Percentiles rank a stretch among this genome's conserved stretches.
Evolutionary conservation across 768 basidiomycete genomes (phyloP).

Genomic region (Lyophyllum decastes): DNA sequence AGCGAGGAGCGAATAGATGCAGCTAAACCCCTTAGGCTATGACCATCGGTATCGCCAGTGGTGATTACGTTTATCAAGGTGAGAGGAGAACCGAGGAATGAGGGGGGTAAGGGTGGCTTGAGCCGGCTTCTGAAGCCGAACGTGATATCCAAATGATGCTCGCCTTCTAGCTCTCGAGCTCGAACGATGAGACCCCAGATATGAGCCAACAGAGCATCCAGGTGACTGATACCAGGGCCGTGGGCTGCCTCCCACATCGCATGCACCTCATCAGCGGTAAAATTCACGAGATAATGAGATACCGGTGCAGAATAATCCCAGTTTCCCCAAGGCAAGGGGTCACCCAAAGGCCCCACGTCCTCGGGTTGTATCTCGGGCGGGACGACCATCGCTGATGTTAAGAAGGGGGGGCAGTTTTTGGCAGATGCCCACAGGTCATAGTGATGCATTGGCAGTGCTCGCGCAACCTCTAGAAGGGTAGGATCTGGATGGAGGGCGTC

Average conservation of each 20-base stretch:
- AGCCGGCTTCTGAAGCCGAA: slow-evolving; percentile 27
- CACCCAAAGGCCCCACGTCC: slow-evolving; percentile 16
- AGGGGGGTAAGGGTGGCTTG: slow-evolving; percentile 22
- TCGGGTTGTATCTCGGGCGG: slow-evolving; percentile 16
- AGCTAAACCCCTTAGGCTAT: slow-evolving; percentile 21
- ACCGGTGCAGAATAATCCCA: slow-evolving; percentile 28
- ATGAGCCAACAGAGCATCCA: slow-evolving; percentile 37
- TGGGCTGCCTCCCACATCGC: slow-evolving; percentile 32
- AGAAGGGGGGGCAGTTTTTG: slow-evolving; percentile 18
- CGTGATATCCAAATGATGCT: slow-evolving; percentile 17
- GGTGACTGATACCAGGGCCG: slow-evolving; percentile 27
- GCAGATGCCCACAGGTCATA: slow-evolving; percentile 34
- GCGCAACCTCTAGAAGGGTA: slow-evolving; percentile 21
- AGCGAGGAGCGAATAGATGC: slow-evolving; percentile 28
- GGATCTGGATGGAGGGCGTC: slow-evolving; percentile 22
- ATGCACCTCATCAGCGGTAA: slow-evolving; percentile 25
- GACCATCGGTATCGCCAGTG: slow-evolving; percentile 4
- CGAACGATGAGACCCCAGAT: slow-evolving; percentile 35
- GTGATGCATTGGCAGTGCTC: slow-evolving; percentile 24
- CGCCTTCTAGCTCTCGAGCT: slow-evolving; percentile 24
- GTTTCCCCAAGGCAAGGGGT: slow-evolving; percentile 27
- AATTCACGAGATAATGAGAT: slow-evolving; percentile 25
- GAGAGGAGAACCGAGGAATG: slow-evolving; percentile 35
- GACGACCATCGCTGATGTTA: slow-evolving; percentile 15
- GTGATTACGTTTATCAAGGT: slow-evolving; percentile 25